Evolutionary conservation across 2,329 filamentous ascomycete species (phyloP), one percentile per base, ranked within the genome.

Genomic region (Epichloe sylvatica): DNA sequence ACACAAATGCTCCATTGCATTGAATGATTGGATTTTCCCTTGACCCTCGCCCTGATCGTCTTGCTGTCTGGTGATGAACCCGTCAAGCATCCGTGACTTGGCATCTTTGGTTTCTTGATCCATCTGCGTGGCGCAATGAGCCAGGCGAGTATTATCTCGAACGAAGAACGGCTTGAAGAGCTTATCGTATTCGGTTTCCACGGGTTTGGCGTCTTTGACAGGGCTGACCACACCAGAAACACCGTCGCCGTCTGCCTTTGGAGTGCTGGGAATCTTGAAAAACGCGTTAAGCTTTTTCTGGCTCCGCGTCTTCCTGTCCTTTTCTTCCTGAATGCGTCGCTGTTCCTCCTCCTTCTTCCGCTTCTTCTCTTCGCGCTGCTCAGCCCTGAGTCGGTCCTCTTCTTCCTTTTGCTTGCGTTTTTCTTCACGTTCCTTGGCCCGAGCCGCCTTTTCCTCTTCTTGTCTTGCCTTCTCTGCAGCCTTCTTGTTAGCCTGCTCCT

Each of bases 151-250:
- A 59, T 87, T 76, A 3, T 81, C 74, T 51, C 87, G 84, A 43
- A 92, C 61, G 54, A 84, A 90, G 64, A 96, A 97, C 0, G 86
- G 81, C 34, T 88, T 76, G 59, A 97, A 97, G 36, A 75, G 70
- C 56, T 79, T 81, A 17, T 84, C 70, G 56, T 87, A 90, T 42
- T 78, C 74, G 0, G 76, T 73, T 46, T 56, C 60, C 25, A 53
- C 48, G n/a, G 49, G 36, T 34, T 59, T 56, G 7, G 39, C 52
- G 7, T 54, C 49, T 54, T 69, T 62, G 41, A 55, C 49, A 46
- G 66, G 56, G 37, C 63, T 63, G 6, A 47, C 52, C 2, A 55
- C 56, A 37, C 62, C 64, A 35, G 61, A 51, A 17, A 50, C 55
- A 3, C 60, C 56, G 25, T 64, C 64, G 45, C 62, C 57, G 3